These are phyloP conservation scores for Phytophthora hibernalis DNA, from an alignment of 352 stramenopile species.

Conservation along the genomic window DNA sequence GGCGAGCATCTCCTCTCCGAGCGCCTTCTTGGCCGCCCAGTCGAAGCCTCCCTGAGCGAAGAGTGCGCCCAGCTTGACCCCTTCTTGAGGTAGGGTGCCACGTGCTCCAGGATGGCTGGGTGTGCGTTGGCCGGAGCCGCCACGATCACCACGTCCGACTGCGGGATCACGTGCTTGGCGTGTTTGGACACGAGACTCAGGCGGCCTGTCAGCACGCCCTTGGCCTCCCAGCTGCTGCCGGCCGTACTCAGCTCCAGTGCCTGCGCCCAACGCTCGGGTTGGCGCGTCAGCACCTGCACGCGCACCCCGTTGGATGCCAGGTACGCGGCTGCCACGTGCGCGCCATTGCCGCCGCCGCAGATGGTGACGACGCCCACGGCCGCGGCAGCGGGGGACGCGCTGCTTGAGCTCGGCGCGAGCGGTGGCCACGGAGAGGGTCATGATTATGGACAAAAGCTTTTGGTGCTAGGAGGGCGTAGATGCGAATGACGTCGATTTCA, in stretches of 20 bases:
- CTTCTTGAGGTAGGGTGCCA: slow-evolving; percentile 88
- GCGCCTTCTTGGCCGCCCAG: slow-evolving; percentile 91
- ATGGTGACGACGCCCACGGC: slow-evolving; percentile 84
- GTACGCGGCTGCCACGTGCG: slow-evolving; percentile 91
- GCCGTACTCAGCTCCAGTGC: slow-evolving; percentile 81
- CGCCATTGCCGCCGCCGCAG: slow-evolving; percentile 92
- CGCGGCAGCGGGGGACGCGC: slow-evolving; percentile 41
- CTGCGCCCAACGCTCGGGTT: slow-evolving; percentile 83
- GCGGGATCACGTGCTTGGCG: slow-evolving; percentile 84
- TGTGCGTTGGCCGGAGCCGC: slow-evolving; percentile 91
- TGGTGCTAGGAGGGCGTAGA: slow-evolving; percentile 30
- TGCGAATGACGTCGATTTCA: slow-evolving; percentile 27
- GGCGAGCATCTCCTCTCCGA: slow-evolving; percentile 68
- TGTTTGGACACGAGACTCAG: slow-evolving; percentile 84
- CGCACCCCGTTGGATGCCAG: slow-evolving; percentile 86
- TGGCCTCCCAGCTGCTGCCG: slow-evolving; percentile 88
- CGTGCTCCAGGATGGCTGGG: slow-evolving; percentile 76
- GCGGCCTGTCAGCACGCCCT: slow-evolving; percentile 74
- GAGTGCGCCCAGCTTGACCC: slow-evolving; percentile 84
- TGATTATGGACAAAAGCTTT: slow-evolving; percentile 29
- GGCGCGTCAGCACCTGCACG: slow-evolving; percentile 85
- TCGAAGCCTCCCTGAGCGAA: slow-evolving; percentile 94
- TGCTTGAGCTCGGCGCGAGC: slow-evolving; percentile 68
- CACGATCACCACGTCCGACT: slow-evolving; percentile 91
- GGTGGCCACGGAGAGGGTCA: slow-evolving; percentile 85